A percentile compares a stretch with the other conserved stretches of the same genome.
These are phyloP conservation scores for Eucalyptus tenuipes DNA, from an alignment of 345 rosid species.

Conservation along the genomic window DNA sequence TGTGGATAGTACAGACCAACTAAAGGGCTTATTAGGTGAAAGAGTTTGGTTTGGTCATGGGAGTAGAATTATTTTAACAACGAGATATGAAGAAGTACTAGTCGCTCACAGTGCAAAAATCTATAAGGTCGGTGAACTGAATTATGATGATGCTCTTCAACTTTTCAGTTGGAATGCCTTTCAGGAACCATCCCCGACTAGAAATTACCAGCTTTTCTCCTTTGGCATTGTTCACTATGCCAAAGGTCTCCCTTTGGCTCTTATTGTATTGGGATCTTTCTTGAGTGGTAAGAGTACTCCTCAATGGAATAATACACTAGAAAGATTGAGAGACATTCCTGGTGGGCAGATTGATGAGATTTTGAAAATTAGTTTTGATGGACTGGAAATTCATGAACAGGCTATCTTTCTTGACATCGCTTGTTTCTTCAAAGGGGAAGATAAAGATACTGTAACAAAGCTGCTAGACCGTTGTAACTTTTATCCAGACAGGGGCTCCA, in stretches of 20 bases:
- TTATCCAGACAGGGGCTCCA: not conserved
- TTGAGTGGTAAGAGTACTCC: not conserved
- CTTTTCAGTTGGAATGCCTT: slow-evolving; percentile 6
- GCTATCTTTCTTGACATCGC: too few relatives aligned
- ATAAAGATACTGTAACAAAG: too few relatives aligned
- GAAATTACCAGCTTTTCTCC: not conserved
- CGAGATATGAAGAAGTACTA: not conserved
- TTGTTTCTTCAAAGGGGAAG: too few relatives aligned
- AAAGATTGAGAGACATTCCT: too few relatives aligned
- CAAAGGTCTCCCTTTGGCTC: slow-evolving; percentile 1
- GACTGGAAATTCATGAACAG: too few relatives aligned
- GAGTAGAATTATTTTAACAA: slow-evolving; percentile 4
- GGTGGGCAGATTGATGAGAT: accelerated
- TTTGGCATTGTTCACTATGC: not conserved
- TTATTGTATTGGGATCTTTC: slow-evolving; percentile 7
- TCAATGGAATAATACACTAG: accelerated
- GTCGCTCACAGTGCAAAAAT: not conserved
- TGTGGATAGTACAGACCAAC: not conserved
- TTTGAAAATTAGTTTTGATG: too few relatives aligned
- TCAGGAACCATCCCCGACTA: not conserved
- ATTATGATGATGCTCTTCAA: not conserved
- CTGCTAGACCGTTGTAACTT: not conserved
- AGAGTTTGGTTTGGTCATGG: not conserved
- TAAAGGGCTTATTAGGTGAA: not conserved
- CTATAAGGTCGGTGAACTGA: not conserved